Evolutionary conservation across 1,139 yeast genomes (phyloP), one percentile per base, ranked within the genome.

Genomic region (Kurtzmaniella quercitrusa): DNA sequence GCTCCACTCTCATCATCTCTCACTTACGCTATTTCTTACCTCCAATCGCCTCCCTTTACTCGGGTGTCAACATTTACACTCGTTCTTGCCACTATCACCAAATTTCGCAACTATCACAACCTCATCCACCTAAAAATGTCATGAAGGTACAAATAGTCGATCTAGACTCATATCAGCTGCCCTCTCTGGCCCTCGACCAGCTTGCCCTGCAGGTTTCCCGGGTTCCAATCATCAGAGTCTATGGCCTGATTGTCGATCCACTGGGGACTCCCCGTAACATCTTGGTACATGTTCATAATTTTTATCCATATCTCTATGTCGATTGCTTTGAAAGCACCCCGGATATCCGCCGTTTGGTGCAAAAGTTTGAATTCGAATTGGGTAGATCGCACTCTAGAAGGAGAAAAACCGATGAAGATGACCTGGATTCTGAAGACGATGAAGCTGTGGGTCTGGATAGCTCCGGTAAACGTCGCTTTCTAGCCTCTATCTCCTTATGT

Each of bases 161-260:
- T 38, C 79, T 75, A 51, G 96, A 89, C 58, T 68, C 79, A 15
- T 89, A 87, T 57, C 88, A 81, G 57, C 46, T 58, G 11, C 29
- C 46, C 3, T 70, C 76, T 6, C 59, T 63, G 43, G 56, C 54
- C 25, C 54, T 73, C 16, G 77, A 73, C 48, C 61, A 60, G 41
- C 52, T 62, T 5, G 58, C 59, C 36, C 52, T 56, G 14, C 53
- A 55, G 12, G 77, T 69, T 14, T 52, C 63, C 2, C 79, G 75
- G 39, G 91, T 85, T 0, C 98, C 98, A 0, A 68, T 89, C 0
- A 66, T 90, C 2, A 66, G 98, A 41, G 65, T 93, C 0, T 93
- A 82, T 61, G 97, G 97, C 0, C 43, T 17, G 34, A 34, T 29
- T 7, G 27, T 37, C 38, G 44, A 29, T 42, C 44, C 43, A 44